These are phyloP conservation scores for Termitomyces sp. DNA, from an alignment of 768 basidiomycete species.

Conservation along the genomic window DNA sequence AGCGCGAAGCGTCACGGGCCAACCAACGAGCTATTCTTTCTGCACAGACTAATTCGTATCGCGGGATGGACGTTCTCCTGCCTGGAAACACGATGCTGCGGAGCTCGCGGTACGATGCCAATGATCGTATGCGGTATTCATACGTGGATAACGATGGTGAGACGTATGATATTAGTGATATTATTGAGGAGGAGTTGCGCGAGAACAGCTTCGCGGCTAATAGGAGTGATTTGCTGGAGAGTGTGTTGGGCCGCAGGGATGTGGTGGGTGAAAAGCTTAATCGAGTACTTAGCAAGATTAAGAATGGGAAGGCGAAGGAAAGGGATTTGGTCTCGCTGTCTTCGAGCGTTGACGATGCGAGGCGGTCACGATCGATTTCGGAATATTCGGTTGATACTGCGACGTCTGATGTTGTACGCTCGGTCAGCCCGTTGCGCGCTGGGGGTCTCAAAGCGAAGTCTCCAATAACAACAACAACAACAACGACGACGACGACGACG, in stretches of 20 bases:
- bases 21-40: slow-evolving; percentile 80
- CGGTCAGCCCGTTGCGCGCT: slow-evolving; percentile 32
- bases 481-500: slow-evolving; percentile 10
- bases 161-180: slow-evolving; percentile 89
- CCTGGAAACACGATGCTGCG: slow-evolving; percentile 83
- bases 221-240: slow-evolving; percentile 62
- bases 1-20: slow-evolving; percentile 79
- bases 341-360: slow-evolving; percentile 22
- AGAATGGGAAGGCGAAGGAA: slow-evolving; percentile 49
- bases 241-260: slow-evolving; percentile 53
- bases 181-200: slow-evolving; percentile 87
- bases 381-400: slow-evolving; percentile 52
- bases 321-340: slow-evolving; percentile 21
- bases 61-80: slow-evolving; percentile 85
- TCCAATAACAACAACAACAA: too few species aligned
- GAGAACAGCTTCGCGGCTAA: slow-evolving; percentile 32
- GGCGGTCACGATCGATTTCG: slow-evolving; percentile 41
- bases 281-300: slow-evolving; percentile 71
- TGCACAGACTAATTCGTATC: slow-evolving; percentile 75
- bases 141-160: slow-evolving; percentile 90
- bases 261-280: slow-evolving; percentile 65
- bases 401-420: slow-evolving; percentile 28
- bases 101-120: slow-evolving; percentile 67
- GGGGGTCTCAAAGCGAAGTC: too few species aligned
- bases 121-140: slow-evolving; percentile 83